Evolutionary conservation across 2,329 filamentous ascomycete genomes (phyloP).

Genomic region (Penicillium sp.): DNA sequence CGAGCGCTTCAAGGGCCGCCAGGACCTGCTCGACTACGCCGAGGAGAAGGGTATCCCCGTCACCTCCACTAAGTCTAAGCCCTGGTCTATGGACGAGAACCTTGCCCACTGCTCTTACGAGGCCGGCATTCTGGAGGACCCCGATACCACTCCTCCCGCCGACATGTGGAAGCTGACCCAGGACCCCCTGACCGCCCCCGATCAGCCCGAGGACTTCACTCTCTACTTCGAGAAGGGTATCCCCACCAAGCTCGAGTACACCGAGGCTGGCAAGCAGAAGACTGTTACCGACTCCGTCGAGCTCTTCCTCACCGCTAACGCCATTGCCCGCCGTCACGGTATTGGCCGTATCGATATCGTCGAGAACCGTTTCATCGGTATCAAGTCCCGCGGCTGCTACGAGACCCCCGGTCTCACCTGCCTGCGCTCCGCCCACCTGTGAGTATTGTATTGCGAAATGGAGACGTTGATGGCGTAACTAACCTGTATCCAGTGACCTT

Average conservation of each 20-base stretch:
- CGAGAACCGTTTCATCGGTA: slow-evolving; percentile 75
- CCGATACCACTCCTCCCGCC: slow-evolving; percentile 62
- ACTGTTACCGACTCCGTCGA: slow-evolving; percentile 67
- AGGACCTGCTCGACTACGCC: slow-evolving; percentile 52
- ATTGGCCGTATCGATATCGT: slow-evolving; percentile 82
- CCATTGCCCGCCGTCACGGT: slow-evolving; percentile 69
- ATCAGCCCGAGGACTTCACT: slow-evolving; percentile 69
- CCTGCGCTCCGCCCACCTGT: slow-evolving; percentile 42
- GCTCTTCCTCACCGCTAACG: slow-evolving; percentile 70
- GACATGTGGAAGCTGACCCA: slow-evolving; percentile 75
- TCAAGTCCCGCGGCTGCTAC: slow-evolving; percentile 81
- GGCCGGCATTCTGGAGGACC: slow-evolving; percentile 62
- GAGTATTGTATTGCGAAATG: slow-evolving; percentile 50
- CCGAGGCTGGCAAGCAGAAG: slow-evolving; percentile 52
- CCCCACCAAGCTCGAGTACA: slow-evolving; percentile 65
- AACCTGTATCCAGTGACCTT: slow-evolving; percentile 23
- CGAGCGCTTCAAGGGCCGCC: slow-evolving; percentile 50
- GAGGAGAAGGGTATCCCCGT: slow-evolving; percentile 49
- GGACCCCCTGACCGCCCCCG: slow-evolving; percentile 68
- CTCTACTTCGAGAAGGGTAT: slow-evolving; percentile 72
- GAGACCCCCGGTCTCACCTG: slow-evolving; percentile 50
- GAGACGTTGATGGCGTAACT: neutral
- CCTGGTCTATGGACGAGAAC: slow-evolving; percentile 52
- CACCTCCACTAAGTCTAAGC: slow-evolving; percentile 51
- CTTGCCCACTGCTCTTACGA: slow-evolving; percentile 72